These are phyloP conservation scores for Lagenaria siceraria DNA, from an alignment of 306 rosid species.

Conservation along the genomic window DNA sequence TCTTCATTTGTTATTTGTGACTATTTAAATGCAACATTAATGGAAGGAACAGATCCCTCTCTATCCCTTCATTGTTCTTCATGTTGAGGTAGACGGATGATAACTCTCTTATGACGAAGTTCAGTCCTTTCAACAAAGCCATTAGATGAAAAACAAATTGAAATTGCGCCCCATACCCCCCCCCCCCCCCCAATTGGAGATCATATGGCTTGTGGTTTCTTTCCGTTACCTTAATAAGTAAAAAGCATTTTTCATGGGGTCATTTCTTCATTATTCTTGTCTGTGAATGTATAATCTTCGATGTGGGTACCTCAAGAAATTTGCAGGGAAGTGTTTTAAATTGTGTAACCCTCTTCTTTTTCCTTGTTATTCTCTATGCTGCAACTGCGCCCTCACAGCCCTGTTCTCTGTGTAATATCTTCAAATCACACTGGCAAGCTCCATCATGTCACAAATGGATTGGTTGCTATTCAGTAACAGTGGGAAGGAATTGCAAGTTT, in stretches of 20 bases:
- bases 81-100: background rate
- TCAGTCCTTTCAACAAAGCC: background rate
- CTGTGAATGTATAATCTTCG: background rate
- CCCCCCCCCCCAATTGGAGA: background rate
- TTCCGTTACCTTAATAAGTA: background rate
- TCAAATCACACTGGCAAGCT: too few relatives aligned
- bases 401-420: too few relatives aligned
- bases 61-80: background rate
- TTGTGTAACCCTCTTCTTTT: background rate
- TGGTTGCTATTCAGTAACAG: too few relatives aligned
- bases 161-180: background rate
- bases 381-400: background rate
- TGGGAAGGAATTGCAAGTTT: too few relatives aligned
- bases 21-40: background rate
- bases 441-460: background rate
- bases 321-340: background rate
- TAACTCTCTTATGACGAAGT: background rate
- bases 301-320: background rate
- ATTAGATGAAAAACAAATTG: background rate
- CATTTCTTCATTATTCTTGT: background rate
- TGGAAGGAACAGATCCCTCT: background rate
- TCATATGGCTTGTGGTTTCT: background rate
- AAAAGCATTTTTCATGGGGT: background rate
- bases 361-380: background rate
- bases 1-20: background rate